Percentiles rank a stretch among this genome's conserved stretches.
Evolutionary conservation across 192 early-diverging fungal genomes (phyloP).

Genomic region (Umbelopsis vinacea): DNA sequence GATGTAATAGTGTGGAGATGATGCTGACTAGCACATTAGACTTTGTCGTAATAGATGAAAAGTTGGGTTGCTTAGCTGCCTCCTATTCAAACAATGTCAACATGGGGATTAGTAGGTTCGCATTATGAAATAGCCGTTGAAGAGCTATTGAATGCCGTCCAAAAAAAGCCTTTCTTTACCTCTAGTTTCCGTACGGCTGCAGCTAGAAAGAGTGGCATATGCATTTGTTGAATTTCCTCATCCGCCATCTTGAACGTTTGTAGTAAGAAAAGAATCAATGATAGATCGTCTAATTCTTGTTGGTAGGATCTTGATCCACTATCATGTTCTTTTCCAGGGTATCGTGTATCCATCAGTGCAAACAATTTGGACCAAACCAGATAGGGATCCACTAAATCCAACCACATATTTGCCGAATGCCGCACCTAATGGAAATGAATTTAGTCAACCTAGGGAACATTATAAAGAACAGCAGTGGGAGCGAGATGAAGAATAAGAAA

Average conservation of each 20-base stretch:
- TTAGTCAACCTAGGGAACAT: no score
- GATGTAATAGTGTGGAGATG: slow-evolving; percentile 35
- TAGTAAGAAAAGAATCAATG: slow-evolving; percentile 75
- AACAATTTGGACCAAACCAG: slow-evolving; percentile 81
- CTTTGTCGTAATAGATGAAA: slow-evolving; percentile 35
- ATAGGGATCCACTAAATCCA: slow-evolving; percentile 88
- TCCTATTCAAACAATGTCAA: neutral
- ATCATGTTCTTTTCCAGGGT: slow-evolving; percentile 31
- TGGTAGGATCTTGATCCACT: neutral
- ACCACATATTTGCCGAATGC: slow-evolving; percentile 86
- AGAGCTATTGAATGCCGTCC: neutral
- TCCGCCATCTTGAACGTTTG: slow-evolving; percentile 77
- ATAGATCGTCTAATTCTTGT: slow-evolving; percentile 43
- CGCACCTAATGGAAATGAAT: slow-evolving; percentile 51
- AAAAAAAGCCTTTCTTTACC: slow-evolving; percentile 30
- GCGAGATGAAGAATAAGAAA: neutral
- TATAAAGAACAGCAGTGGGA: no score
- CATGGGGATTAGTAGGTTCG: neutral
- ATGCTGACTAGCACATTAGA: slow-evolving; percentile 35
- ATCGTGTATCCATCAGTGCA: slow-evolving; percentile 52
- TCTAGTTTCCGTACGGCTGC: slow-evolving; percentile 57
- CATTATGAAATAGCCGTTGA: neutral
- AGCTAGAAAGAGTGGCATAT: slow-evolving; percentile 78
- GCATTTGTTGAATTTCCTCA: slow-evolving; percentile 81
- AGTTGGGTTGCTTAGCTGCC: neutral